Evolutionary conservation across 1,284 basidiomycete species (phyloP).

Genomic region (Trichosporon sp.): DNA sequence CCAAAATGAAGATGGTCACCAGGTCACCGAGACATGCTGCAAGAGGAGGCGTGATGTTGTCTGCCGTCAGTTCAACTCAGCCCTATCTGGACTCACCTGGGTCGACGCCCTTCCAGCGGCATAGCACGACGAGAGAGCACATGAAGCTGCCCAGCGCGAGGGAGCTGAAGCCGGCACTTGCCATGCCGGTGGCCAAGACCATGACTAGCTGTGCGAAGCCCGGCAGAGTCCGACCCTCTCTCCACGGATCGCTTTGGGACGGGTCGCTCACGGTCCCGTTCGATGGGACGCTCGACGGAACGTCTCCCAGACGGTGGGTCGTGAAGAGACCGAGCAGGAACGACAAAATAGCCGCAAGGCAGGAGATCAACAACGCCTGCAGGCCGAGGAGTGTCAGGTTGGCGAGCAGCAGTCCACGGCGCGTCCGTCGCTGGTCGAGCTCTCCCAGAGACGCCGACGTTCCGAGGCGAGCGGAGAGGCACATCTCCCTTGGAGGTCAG

Average conservation of each 20-base stretch:
- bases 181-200: conserved; percentile 84
- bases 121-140: conserved; percentile 76
- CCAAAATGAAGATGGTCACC: conserved; percentile 76
- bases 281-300: conserved; percentile 16
- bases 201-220: conserved; percentile 60
- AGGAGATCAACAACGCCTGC: conserved; percentile 85
- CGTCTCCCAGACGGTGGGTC: conserved; percentile 51
- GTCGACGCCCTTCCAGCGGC: conserved; percentile 69
- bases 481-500: conserved; percentile 49
- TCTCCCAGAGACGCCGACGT: conserved; percentile 69
- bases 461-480: conserved; percentile 44
- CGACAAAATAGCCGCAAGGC: conserved; percentile 74
- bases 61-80: conserved; percentile 49
- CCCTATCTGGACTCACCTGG: conserved; percentile 60
- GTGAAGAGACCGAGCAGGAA: conserved; percentile 68
- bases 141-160: conserved; percentile 86
- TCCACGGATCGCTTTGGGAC: conserved; percentile 26
- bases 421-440: conserved; percentile 66
- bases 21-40: conserved; percentile 91
- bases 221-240: conserved; percentile 49
- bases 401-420: conserved; percentile 68
- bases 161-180: conserved; percentile 74
- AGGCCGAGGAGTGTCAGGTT: conserved; percentile 86
- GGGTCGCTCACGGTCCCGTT: conserved; percentile 17
- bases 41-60: conserved; percentile 91